Evolutionary conservation across 768 basidiomycete species (phyloP).

Genomic region (Leucosporidium creatinivorum): DNA sequence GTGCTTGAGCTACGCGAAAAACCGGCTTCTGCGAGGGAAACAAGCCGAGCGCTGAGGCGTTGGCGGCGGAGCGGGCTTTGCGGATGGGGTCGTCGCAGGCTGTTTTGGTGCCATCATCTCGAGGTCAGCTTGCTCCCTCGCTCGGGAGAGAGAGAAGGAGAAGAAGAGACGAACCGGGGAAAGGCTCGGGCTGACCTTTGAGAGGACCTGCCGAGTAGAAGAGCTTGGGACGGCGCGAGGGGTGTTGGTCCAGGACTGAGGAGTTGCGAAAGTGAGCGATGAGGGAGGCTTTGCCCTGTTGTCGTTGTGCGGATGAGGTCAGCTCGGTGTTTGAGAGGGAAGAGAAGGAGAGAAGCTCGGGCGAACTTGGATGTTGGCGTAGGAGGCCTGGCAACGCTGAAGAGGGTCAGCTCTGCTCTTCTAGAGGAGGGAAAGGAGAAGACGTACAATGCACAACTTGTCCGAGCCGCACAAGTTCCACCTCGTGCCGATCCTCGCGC

Average conservation of each 20-base stretch:
- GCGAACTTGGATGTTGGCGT: constrained; percentile 82
- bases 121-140: too few species aligned
- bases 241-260: constrained; percentile 77
- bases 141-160: not conserved
- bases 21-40: constrained; percentile 23
- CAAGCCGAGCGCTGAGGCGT: constrained; percentile 24
- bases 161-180: constrained; percentile 23
- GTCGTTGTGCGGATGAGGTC: too few species aligned
- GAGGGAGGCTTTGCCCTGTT: constrained; percentile 77
- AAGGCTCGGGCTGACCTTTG: constrained; percentile 60
- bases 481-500: constrained; percentile 64
- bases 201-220: constrained; percentile 60
- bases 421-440: not conserved
- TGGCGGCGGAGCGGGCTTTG: constrained; percentile 27
- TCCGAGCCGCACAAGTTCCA: constrained; percentile 93
- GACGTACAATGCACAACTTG: constrained; percentile 70
- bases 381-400: constrained; percentile 45
- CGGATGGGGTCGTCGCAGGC: constrained; percentile 31
- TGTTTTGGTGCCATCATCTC: not conserved
- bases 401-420: not conserved
- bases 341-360: too few species aligned
- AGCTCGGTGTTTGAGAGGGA: too few species aligned
- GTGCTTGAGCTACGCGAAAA: constrained; percentile 27
- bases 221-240: constrained; percentile 75
- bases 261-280: constrained; percentile 91